Base-by-base conservation (phyloP, 371 early-diverging fungal species). In the Mortierella sp. region DNA sequence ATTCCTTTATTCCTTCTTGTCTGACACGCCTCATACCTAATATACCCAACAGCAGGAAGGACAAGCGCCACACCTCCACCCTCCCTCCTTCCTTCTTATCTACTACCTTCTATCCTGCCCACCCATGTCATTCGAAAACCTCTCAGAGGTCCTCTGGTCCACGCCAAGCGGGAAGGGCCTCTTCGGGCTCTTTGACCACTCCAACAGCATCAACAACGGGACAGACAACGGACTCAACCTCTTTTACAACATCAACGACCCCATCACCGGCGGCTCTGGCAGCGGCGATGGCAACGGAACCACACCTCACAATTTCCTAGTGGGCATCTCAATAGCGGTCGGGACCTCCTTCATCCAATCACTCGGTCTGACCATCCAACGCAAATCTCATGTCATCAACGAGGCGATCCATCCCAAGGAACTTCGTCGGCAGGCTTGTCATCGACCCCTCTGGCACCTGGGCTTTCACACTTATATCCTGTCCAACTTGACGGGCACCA, bases 351-450 rank as follows among this genome's bases (percentile, higher is more conserved):
- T 92, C 73, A 89, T 91, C 21, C 96, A 95, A 78, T 95, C 95
- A 14, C 92, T 95, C 47, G 95, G 95, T 4, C 88, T 95, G 88
- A 93, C 95, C 7, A 91, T 95, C 74, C 95, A 95, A 75, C 89
- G 94, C 28, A 94, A 94, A 83, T 93, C 93, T 6, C 93, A 94
- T 88, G 88, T 93, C 38, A 72, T 91, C 65, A 92, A 92, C 74
- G 93, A 91, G 70, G 87, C 89, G 16, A 88, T 91, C 44, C 89
- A 90, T 60, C 92, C 93, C 21, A 86, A 89, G 47, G 92, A 92
- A 77, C 80, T 88, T 10, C 84, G 93, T 63, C 90, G 90, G 76
- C 88, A 89, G 75, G 87, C 91, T 26, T 89, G 90, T 54, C 79
- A 86, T 13, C 80, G 84, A 14, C 81, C 89, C 5, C 87, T 92